Conservation (phyloP, 768 basidiomycete species). For the Naganishia antarctica region DNA sequence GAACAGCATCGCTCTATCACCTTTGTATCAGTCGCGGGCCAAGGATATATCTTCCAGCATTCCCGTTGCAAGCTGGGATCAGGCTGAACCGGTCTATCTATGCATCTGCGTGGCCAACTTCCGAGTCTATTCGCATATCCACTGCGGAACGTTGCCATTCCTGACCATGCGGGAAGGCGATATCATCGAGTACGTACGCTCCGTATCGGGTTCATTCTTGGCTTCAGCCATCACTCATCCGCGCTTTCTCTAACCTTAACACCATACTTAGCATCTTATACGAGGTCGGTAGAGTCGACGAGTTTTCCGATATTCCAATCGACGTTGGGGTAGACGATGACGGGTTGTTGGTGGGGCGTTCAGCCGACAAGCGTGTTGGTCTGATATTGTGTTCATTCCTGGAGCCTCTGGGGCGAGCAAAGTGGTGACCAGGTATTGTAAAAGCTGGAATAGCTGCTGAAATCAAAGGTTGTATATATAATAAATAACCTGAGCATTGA, state of each 20-base stretch:
- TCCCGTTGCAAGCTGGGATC: constrained; percentile 36
- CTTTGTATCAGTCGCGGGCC: not conserved
- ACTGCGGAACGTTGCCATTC: constrained; percentile 45
- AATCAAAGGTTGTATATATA: too few species aligned
- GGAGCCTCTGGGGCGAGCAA: constrained; percentile 36
- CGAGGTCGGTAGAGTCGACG: constrained; percentile 49
- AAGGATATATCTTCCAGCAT: not conserved
- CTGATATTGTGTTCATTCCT: constrained; percentile 49
- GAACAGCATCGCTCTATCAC: not conserved
- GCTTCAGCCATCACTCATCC: too few species aligned
- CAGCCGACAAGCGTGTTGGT: constrained; percentile 40
- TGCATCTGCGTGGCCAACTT: constrained; percentile 50
- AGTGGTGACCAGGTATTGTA: too few species aligned
- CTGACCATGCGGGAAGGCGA: constrained; percentile 42
- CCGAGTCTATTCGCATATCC: constrained; percentile 29
- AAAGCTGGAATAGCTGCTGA: too few species aligned
- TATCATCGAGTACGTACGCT: constrained; percentile 44
- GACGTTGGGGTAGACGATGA: constrained; percentile 49
- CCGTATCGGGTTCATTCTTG: too few species aligned
- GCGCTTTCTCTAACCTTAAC: too few species aligned
- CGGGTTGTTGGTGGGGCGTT: constrained; percentile 43
- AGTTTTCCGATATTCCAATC: constrained; percentile 46
- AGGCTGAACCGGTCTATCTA: constrained; percentile 43
- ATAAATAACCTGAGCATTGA: too few species aligned
- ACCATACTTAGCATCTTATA: constrained; percentile 43